phyloP scores from a whole-genome alignment of 805 yeast species.

The Metschnikowia rubicola region DNA sequence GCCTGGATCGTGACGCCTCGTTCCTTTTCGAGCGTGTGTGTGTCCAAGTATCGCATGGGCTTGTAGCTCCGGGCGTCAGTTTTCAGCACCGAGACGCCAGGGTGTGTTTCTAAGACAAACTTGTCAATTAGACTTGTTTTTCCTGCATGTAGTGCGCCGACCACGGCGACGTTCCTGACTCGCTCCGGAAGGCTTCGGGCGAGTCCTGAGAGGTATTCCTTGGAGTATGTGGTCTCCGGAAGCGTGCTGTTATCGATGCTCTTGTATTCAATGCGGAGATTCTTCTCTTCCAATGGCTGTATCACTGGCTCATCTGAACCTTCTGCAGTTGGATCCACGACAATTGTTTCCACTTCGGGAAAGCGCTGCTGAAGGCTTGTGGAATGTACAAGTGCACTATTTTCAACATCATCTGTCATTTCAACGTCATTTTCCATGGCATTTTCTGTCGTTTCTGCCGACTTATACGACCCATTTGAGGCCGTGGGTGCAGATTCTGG shows the following conservation, averaged over 20 bases:
- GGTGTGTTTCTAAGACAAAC: constrained; percentile 65
- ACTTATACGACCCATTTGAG: not conserved
- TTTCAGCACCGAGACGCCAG: constrained; percentile 21
- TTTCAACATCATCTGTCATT: not conserved
- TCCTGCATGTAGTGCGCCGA: constrained; percentile 84
- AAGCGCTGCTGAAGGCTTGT: not conserved
- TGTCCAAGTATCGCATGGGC: constrained; percentile 67
- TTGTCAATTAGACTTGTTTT: constrained; percentile 76
- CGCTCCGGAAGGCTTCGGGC: constrained; percentile 53
- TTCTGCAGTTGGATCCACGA: constrained; percentile 15
- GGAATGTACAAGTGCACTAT: not conserved
- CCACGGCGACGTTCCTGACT: constrained; percentile 68
- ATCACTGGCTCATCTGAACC: constrained; percentile 58
- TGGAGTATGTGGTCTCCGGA: constrained; percentile 60
- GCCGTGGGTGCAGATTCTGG: not conserved
- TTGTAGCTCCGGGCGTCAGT: constrained; percentile 35
- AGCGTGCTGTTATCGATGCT: constrained; percentile 26
- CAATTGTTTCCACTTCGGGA: constrained; percentile 14
- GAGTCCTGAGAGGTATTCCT: constrained; percentile 55
- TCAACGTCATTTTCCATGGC: not conserved
- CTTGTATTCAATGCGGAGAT: constrained; percentile 40
- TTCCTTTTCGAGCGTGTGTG: constrained; percentile 61
- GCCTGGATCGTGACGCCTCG: constrained; percentile 68
- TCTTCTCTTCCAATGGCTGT: constrained; percentile 43
- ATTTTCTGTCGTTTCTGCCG: not conserved